These are phyloP conservation scores for Salix purpurea DNA, from an alignment of 345 rosid genomes.

Conservation along the genomic window DNA sequence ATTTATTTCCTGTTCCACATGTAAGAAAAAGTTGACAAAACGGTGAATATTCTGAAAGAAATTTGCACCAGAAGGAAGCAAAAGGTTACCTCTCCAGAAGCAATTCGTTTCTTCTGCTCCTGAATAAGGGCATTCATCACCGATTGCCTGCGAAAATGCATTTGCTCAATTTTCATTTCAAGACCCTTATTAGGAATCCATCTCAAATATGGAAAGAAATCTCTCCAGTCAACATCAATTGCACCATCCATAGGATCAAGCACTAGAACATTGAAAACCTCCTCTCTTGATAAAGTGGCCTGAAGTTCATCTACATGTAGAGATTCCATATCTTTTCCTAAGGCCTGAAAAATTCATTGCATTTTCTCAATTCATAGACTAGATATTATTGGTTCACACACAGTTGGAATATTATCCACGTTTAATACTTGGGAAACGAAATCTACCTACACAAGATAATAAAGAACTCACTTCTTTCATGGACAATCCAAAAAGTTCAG, in stretches of 20 bases:
- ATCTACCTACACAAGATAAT: background rate
- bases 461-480: slow-evolving; percentile 59
- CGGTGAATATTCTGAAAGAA: background rate
- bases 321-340: slow-evolving; percentile 63
- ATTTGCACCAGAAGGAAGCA: background rate
- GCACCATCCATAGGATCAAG: slow-evolving; percentile 77
- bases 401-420: background rate
- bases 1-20: slow-evolving; percentile 41
- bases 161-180: slow-evolving; percentile 45
- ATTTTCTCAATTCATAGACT: background rate
- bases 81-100: slow-evolving; percentile 46
- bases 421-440: background rate
- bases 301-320: slow-evolving; percentile 65
- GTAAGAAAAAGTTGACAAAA: background rate
- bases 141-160: slow-evolving; percentile 48
- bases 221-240: slow-evolving; percentile 88
- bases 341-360: slow-evolving; percentile 33
- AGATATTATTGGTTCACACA: background rate
- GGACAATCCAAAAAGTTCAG: slow-evolving; percentile 63
- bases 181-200: slow-evolving; percentile 70
- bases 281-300: slow-evolving; percentile 48
- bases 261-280: slow-evolving; percentile 52
- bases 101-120: slow-evolving; percentile 43
- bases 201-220: slow-evolving; percentile 78
- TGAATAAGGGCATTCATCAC: slow-evolving; percentile 62